Base-by-base conservation (phyloP, 768 basidiomycete genomes). In the Rhodosporidiobolus sp. region DNA sequence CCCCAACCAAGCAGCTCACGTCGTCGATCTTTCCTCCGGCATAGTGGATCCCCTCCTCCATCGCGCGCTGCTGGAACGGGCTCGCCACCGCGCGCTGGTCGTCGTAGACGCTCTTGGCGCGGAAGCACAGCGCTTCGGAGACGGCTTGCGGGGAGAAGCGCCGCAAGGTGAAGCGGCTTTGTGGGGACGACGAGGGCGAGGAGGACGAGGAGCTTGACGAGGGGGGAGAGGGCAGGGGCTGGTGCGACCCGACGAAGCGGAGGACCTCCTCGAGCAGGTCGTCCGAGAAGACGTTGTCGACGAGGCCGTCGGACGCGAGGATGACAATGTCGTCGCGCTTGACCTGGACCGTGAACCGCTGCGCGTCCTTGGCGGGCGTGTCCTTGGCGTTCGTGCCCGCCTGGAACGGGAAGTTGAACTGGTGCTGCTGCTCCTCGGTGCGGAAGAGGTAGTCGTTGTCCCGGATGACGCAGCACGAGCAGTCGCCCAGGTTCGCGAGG, bases 381-480 rank as follows among this genome's bases (percentile, higher is more conserved):
- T 87, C 87, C n/a, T 85, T 81, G 4, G 85, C 85, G 53, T 85
- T 82, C 4, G 87, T 87, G 12, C 87, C 87, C 43, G 89, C 86
- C 76, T 88, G 87, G 38, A 85, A 83, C 0, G 87, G 88, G n/a
- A 85, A 86, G 76, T 88, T 88, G 80, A 88, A 88, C 22, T 85
- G 86, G 86, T 92, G 93, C 87, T 93, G 94, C 91, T 95, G 94
- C 81, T 96, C 94, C 54, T 90, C 87, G 60, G 88, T 90, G 45
- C 93, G 85, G 88, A 92, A 96, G 3, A 88, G 86, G 55, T 96
- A 87, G 65, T 87, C 84, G 11, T 86, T 88, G 19, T 81, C 76
- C 4, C 94, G 87, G 28, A 97, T 87, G 30, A 96, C 85, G 85
- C 91, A 89, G 32, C 65, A 70, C 45, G 90, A 89, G 79, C 92